phyloP scores from a whole-genome alignment of 139 green algal genomes.

The Axilococcus clingmanii region DNA sequence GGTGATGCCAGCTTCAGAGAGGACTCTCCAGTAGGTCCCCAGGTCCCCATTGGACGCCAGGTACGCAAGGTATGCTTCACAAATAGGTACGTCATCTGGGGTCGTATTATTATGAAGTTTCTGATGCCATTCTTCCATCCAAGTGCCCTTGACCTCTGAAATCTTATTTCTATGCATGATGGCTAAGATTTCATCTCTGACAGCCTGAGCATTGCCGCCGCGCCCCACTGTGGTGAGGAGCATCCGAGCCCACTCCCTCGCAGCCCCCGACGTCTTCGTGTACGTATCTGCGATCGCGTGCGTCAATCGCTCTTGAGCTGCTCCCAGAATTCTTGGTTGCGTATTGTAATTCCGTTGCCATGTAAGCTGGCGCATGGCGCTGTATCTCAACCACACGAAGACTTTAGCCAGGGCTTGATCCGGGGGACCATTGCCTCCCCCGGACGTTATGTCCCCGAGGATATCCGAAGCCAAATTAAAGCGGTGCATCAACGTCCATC shows the following conservation, averaged over 20 bases:
- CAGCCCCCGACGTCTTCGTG: conserved; percentile 30
- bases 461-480: conserved; percentile 88
- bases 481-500: conserved; percentile 94
- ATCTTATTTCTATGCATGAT: conserved; percentile 97
- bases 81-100: conserved; percentile 98
- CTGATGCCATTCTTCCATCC: conserved; percentile 97
- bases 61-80: conserved; percentile 91
- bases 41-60: conserved; percentile 70
- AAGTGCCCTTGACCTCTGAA: conserved; percentile 67
- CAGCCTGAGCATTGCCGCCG: conserved; percentile 89
- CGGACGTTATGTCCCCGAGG: conserved; percentile 40
- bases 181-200: conserved; percentile 97
- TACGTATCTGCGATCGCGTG: conserved; percentile 54
- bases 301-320: conserved; percentile 88
- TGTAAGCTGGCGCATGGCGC: conserved; percentile 82
- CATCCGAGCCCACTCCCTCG: conserved; percentile 82
- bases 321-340: conserved; percentile 81
- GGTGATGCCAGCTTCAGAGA: conserved; percentile 76
- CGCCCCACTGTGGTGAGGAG: conserved; percentile 83
- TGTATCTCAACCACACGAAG: conserved; percentile 94
- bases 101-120: conserved; percentile 93
- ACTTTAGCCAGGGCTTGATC: conserved; percentile 57
- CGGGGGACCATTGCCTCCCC: conserved; percentile 28
- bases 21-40: conserved; percentile 75
- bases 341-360: conserved; percentile 99